Base-by-base conservation (phyloP, 257 asterid species). In the Fraxinus quadrangulata region DNA sequence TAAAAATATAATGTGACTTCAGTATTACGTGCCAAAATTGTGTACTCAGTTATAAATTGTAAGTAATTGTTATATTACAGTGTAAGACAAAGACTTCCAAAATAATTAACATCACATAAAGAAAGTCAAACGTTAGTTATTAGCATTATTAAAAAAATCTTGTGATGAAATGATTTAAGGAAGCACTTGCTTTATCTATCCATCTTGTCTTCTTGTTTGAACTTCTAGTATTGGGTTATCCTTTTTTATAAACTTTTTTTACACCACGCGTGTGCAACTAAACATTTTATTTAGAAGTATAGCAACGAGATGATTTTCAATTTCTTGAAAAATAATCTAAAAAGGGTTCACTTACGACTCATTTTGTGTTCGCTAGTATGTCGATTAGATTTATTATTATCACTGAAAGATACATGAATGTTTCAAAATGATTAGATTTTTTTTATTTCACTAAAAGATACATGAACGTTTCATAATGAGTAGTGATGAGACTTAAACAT, bases 161-260 rank as follows among this genome's bases (percentile, higher is more conserved):
- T 76, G 26, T n/a, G 74, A 36, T 72, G 78, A 69, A 81, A 84
- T 84, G 76, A 84, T 81, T 79, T 70, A 11, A 26, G 4, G 40
- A 59, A 78, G 78, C 83, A 84, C 79, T 78, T 23, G 31, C 59
- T 17, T 70, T 40, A 40, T 40, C 16, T 11, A 11, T 40, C 49
- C 16, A 11, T 11, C 4, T 40, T 78, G 74, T 66, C 80, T 75
- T 69, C 70, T 49, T 77, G 24, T 67, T 73, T 31, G 69, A 79
- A 71, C 51, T 4, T 40, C 33, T 61, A 30, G 14, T 33, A 11
- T 66, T 61, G 49, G 19, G 12, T 3, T 71, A 26, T 24, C 67
- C 54, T 76, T 71, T 81, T 40, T 63, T 17, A 40, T 2, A 2
- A 40, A 40, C 47, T 10, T 40, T 37, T 37, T 37, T 7, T 37